Evolutionary conservation across 2,329 filamentous ascomycete genomes (phyloP).

Genomic region (Neofusicoccum cordaticola): DNA sequence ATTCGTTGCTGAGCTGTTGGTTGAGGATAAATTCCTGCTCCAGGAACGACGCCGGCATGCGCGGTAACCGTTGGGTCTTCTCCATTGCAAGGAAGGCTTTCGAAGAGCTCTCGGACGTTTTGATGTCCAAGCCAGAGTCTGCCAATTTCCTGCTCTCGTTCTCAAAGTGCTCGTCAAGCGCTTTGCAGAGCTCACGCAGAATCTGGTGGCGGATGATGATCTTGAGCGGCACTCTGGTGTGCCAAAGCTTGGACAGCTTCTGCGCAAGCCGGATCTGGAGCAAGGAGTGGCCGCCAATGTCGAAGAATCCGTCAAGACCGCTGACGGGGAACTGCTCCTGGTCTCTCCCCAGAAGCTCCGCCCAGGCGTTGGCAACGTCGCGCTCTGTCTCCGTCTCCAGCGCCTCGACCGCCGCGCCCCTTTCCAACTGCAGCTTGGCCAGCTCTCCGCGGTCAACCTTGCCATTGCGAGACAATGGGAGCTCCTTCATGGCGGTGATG

Average conservation of each 20-base stretch:
- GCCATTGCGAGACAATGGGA: slow-evolving; percentile 11
- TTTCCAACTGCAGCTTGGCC: background rate
- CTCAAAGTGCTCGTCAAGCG: background rate
- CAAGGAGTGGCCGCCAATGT: slow-evolving; percentile 16
- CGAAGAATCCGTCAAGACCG: slow-evolving; percentile 14
- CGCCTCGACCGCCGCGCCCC: background rate
- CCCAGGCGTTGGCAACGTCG: slow-evolving; percentile 8
- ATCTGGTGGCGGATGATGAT: slow-evolving; percentile 13
- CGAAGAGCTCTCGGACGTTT: background rate
- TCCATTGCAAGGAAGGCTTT: background rate
- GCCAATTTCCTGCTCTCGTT: no score
- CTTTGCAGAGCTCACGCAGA: slow-evolving; percentile 1
- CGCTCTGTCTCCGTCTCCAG: slow-evolving; percentile 3
- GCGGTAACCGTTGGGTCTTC: background rate
- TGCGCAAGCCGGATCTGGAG: slow-evolving; percentile 17
- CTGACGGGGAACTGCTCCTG: background rate
- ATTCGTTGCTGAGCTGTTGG: background rate
- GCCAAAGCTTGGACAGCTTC: slow-evolving; percentile 11
- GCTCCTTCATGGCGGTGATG: background rate
- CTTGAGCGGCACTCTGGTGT: slow-evolving; percentile 1
- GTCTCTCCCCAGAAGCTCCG: background rate
- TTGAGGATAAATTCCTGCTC: slow-evolving; percentile 4
- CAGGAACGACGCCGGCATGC: background rate
- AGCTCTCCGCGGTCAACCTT: slow-evolving; percentile 17
- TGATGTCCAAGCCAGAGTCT: no score